Percentiles rank a stretch among this genome's conserved stretches.
Evolutionary conservation across 139 green algal species (phyloP).

Genomic region (Marvania coccoides): DNA sequence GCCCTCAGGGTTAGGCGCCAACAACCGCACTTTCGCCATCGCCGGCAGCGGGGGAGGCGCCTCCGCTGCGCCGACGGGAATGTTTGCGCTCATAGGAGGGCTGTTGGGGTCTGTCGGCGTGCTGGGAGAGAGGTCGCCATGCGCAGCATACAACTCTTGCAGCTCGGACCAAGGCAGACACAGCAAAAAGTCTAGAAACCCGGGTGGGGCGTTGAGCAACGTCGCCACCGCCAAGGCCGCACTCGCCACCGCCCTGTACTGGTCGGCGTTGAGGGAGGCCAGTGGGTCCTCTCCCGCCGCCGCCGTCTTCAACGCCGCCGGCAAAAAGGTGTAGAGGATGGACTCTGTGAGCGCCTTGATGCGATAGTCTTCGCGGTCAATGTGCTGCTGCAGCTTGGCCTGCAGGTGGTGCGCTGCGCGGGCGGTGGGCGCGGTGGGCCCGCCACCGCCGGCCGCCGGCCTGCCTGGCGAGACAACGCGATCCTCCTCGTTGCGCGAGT

Average conservation of each 20-base stretch:
- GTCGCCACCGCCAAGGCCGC: constrained; percentile 27
- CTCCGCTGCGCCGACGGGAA: no score
- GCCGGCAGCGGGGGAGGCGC: no score
- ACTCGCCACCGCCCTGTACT: background rate
- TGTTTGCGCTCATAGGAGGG: no score
- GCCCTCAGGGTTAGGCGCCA: constrained; percentile 18
- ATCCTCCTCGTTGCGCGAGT: no score
- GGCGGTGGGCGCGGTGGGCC: no score
- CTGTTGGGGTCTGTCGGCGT: background rate
- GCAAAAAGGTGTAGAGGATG: constrained; percentile 26
- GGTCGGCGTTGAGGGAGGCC: background rate
- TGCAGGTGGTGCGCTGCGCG: constrained; percentile 11
- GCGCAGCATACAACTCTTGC: constrained; percentile 20
- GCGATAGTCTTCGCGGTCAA: constrained; percentile 15
- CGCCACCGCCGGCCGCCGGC: no score
- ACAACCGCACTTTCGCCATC: no score
- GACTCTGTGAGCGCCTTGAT: constrained; percentile 24
- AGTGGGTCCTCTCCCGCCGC: background rate
- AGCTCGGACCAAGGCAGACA: constrained; percentile 65
- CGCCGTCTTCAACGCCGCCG: background rate
- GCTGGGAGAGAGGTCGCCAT: background rate
- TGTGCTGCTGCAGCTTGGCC: constrained; percentile 29
- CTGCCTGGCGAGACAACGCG: no score
- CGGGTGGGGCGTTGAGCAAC: constrained; percentile 55
- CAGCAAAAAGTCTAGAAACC: constrained; percentile 71